Evolutionary conservation across 257 asterid genomes (phyloP).

Genomic region (Nicotiana knightiana): DNA sequence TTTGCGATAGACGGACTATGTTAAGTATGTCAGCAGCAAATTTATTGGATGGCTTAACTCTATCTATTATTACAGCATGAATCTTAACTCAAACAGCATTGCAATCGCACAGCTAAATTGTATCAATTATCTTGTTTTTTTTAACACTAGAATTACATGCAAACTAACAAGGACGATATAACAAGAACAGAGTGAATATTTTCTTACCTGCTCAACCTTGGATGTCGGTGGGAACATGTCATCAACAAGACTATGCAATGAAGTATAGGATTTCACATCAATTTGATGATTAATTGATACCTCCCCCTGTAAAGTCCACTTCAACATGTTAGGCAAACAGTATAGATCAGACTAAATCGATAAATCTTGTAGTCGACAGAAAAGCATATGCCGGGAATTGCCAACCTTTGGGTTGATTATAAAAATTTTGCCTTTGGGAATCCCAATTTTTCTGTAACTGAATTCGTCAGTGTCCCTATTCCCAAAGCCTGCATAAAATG

Average conservation of each 20-base stretch:
- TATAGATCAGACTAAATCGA: not conserved
- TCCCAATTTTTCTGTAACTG: slow-evolving; percentile 94
- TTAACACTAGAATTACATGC: not conserved
- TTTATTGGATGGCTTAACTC: not conserved
- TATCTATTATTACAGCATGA: not conserved
- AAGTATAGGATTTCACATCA: slow-evolving; percentile 91
- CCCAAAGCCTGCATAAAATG: slow-evolving; percentile 97
- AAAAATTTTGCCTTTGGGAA: slow-evolving; percentile 95
- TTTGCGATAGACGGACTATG: no score
- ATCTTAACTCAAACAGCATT: not conserved
- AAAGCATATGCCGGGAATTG: not conserved
- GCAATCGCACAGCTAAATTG: not conserved
- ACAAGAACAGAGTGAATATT: not conserved
- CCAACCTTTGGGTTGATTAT: slow-evolving; percentile 94
- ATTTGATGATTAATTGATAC: slow-evolving; percentile 84
- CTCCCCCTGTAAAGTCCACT: slow-evolving; percentile 60
- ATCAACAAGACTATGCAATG: slow-evolving; percentile 79
- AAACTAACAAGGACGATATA: not conserved
- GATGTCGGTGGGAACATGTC: slow-evolving; percentile 99
- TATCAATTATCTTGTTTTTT: not conserved
- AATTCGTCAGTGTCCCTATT: slow-evolving; percentile 98
- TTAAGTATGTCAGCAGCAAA: not conserved
- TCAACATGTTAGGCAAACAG: not conserved
- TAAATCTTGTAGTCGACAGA: not conserved
- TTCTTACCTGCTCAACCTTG: slow-evolving; percentile 78